Conservation (phyloP, 225 moss, liverwort and hornwort genomes). For the Anthoceros angustus region DNA sequence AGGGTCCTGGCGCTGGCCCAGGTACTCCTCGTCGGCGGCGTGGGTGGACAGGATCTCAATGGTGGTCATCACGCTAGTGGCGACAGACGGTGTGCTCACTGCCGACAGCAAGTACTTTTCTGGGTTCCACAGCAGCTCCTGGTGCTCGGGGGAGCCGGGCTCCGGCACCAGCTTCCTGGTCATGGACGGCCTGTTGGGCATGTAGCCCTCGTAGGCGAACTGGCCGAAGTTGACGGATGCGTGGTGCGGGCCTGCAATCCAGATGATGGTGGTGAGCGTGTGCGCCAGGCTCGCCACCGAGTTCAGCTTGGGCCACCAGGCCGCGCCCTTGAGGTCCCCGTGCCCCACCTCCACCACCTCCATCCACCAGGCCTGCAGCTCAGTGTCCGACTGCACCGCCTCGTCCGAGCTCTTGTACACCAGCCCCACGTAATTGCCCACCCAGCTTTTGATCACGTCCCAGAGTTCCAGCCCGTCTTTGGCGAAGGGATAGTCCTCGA, state of each 20-base stretch:
- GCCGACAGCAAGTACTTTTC: neutral
- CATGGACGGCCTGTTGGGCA: neutral
- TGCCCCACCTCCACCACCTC: conserved; percentile 22
- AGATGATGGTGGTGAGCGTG: conserved; percentile 15
- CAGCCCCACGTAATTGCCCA: conserved; percentile 7
- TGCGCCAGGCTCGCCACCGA: conserved; percentile 12
- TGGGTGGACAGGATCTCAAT: conserved; percentile 56
- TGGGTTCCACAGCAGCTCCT: neutral
- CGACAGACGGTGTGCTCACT: neutral
- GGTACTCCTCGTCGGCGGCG: conserved; percentile 37
- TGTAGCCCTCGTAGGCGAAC: neutral
- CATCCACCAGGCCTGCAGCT: conserved; percentile 23
- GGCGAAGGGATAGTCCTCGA: conserved; percentile 29
- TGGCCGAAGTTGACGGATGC: conserved; percentile 5
- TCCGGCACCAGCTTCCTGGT: neutral
- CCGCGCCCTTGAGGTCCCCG: conserved; percentile 11
- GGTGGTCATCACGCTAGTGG: conserved; percentile 25
- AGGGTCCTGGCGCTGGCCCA: conserved; percentile 30
- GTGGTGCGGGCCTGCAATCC: conserved; percentile 12
- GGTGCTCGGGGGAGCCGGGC: neutral
- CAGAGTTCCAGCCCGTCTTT: conserved; percentile 24
- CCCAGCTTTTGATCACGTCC: conserved; percentile 16
- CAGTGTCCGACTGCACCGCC: conserved; percentile 13
- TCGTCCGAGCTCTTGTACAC: conserved; percentile 19
- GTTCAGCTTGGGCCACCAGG: conserved; percentile 24